Conservation (phyloP, 176 grass and related monocot species). For the Pontederia crassipes region DNA sequence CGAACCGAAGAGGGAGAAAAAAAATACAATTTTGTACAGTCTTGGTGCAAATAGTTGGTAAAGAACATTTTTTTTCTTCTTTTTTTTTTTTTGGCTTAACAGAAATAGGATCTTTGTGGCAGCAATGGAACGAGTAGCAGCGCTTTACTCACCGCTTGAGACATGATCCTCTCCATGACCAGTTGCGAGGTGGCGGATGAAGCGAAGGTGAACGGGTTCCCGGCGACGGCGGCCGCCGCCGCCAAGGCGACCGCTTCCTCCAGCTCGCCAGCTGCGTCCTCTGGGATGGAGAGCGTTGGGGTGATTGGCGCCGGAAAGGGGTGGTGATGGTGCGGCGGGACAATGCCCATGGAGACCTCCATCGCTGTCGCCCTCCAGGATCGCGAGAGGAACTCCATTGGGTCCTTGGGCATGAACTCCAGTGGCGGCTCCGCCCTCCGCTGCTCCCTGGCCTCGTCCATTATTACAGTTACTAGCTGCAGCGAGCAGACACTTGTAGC, state of each 20-base stretch:
- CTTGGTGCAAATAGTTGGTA: neutral
- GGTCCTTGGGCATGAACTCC: constrained; percentile 42
- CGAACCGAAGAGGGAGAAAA: no score
- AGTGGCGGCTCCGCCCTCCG: constrained; percentile 1
- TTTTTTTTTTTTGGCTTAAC: neutral
- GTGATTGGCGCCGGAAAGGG: neutral
- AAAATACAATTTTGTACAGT: no score
- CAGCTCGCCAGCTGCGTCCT: constrained; percentile 53
- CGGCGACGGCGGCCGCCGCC: constrained; percentile 17
- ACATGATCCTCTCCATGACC: constrained; percentile 82
- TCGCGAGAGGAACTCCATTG: constrained; percentile 80
- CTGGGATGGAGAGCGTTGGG: constrained; percentile 16
- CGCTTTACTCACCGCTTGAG: constrained; percentile 41
- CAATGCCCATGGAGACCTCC: constrained; percentile 52
- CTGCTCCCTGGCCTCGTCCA: neutral
- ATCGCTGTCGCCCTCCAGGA: constrained; percentile 82
- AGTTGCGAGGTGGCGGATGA: constrained; percentile 82
- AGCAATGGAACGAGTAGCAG: neutral
- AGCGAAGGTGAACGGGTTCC: constrained; percentile 86
- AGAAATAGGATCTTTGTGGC: constrained; percentile 4
- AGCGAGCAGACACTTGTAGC: no score
- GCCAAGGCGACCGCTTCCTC: constrained; percentile 18
- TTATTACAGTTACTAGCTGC: neutral
- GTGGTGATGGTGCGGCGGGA: neutral
- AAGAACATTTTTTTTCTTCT: no score